phyloP scores from a whole-genome alignment of 2,329 filamentous ascomycete genomes.

The Ascochyta lentis region DNA sequence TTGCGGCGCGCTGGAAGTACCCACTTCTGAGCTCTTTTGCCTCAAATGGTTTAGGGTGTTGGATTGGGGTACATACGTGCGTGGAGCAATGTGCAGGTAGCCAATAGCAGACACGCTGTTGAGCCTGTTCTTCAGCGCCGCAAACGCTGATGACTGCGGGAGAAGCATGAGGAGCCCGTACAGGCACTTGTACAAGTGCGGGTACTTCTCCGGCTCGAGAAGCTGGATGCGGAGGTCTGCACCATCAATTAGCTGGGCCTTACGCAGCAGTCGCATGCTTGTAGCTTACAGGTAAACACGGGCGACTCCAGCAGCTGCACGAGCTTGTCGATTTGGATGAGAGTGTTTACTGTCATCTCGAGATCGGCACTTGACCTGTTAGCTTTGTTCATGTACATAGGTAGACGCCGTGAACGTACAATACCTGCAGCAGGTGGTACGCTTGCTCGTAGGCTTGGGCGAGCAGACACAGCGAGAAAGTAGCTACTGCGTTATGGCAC shows the following conservation, averaged over 20 bases:
- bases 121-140: slow-evolving; percentile 91
- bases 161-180: slow-evolving; percentile 97
- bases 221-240: slow-evolving; percentile 91
- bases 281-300: slow-evolving; percentile 86
- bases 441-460: slow-evolving; percentile 98
- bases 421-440: slow-evolving; percentile 93
- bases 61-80: slow-evolving; percentile 67
- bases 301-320: slow-evolving; percentile 96
- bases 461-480: slow-evolving; percentile 92
- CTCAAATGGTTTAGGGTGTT: slow-evolving; percentile 49
- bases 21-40: slow-evolving; percentile 52
- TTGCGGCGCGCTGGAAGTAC: slow-evolving; percentile 43
- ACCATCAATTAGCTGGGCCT: slow-evolving; percentile 10
- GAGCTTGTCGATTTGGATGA: slow-evolving; percentile 98
- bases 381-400: slow-evolving; percentile 23
- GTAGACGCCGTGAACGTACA: slow-evolving; percentile 63
- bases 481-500: slow-evolving; percentile 98
- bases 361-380: slow-evolving; percentile 76
- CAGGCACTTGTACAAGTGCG: slow-evolving; percentile 95
- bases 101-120: slow-evolving; percentile 98
- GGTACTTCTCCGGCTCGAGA: slow-evolving; percentile 92
- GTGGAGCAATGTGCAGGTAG: slow-evolving; percentile 82
- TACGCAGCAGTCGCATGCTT: slow-evolving; percentile 5
- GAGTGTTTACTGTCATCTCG: slow-evolving; percentile 98
- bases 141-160: slow-evolving; percentile 97